These are phyloP conservation scores for Capsella rubella DNA, from an alignment of 441 rosid genomes.

Conservation along the genomic window DNA sequence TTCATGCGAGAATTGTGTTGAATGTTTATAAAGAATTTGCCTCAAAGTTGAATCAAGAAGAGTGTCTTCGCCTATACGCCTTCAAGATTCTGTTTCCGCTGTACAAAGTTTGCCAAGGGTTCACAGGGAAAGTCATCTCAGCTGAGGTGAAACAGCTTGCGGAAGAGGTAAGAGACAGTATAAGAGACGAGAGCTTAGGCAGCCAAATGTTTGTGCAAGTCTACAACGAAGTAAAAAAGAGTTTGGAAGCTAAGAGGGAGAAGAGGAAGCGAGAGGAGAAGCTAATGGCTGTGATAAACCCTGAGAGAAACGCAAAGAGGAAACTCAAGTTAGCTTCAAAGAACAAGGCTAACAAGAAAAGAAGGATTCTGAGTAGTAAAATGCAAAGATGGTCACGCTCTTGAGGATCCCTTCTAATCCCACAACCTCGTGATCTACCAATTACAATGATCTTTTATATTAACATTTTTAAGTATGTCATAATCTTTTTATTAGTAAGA, in stretches of 20 bases:
- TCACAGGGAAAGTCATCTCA: conserved; percentile 75
- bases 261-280: conserved; percentile 81
- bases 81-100: conserved; percentile 65
- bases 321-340: conserved; percentile 79
- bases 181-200: conserved; percentile 59
- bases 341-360: conserved; percentile 79
- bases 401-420: no score
- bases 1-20: conserved; percentile 76
- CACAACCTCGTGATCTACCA: no score
- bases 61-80: conserved; percentile 54
- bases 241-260: conserved; percentile 67
- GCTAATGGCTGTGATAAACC: conserved; percentile 78
- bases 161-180: conserved; percentile 60
- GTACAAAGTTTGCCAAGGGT: conserved; percentile 89
- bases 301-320: conserved; percentile 86
- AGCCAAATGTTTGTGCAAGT: conserved; percentile 59
- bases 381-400: conserved; percentile 24
- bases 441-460: no score
- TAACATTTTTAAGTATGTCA: no score
- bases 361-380: conserved; percentile 60
- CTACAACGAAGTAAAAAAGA: conserved; percentile 68
- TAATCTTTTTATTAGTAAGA: no score
- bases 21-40: conserved; percentile 56
- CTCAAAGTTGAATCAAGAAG: conserved; percentile 53
- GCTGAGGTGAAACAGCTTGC: conserved; percentile 76